These are phyloP conservation scores for Pichia thaimueangensis DNA, from an alignment of 805 yeast species.

Conservation along the genomic window DNA sequence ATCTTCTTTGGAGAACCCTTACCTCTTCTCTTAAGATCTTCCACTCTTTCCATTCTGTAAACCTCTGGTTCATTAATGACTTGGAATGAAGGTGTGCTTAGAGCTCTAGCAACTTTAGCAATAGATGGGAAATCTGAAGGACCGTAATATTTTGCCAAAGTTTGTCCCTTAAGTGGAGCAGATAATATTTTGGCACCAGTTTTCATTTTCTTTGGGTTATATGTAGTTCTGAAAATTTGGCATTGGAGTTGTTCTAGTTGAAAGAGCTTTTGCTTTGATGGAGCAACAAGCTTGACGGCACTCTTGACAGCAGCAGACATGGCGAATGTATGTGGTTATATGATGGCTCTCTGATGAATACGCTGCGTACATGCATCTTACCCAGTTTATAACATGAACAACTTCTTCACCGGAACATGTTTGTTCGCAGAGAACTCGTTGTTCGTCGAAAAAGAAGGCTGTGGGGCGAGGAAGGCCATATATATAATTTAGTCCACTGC, in stretches of 20 bases:
- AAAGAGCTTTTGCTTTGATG: conserved; percentile 42
- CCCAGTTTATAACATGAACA: too few relatives aligned
- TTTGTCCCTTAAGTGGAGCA: conserved; percentile 65
- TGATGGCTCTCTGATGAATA: too few relatives aligned
- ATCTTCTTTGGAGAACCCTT: conserved; percentile 83
- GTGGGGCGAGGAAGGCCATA: too few relatives aligned
- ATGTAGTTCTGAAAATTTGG: conserved; percentile 60
- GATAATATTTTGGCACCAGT: conserved; percentile 69
- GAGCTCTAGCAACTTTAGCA: conserved; percentile 22
- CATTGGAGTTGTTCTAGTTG: conserved; percentile 57
- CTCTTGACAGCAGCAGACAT: conserved; percentile 18
- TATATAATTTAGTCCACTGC: too few relatives aligned
- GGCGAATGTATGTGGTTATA: neutral
- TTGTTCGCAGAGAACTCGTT: too few relatives aligned
- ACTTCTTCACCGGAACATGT: too few relatives aligned
- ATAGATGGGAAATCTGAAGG: conserved; percentile 63
- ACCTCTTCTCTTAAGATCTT: conserved; percentile 71
- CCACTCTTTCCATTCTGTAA: conserved; percentile 60
- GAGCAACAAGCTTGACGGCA: conserved; percentile 19
- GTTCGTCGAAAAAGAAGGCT: too few relatives aligned
- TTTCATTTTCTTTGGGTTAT: conserved; percentile 58
- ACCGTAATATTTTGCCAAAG: conserved; percentile 68
- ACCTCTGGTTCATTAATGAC: conserved; percentile 65
- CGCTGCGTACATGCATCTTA: too few relatives aligned
- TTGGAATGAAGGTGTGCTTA: conserved; percentile 26